A percentile compares a stretch with the other conserved stretches of the same genome.
phyloP scores from a whole-genome alignment of 148 eudicot species.

The Nepenthes mirabilis region DNA sequence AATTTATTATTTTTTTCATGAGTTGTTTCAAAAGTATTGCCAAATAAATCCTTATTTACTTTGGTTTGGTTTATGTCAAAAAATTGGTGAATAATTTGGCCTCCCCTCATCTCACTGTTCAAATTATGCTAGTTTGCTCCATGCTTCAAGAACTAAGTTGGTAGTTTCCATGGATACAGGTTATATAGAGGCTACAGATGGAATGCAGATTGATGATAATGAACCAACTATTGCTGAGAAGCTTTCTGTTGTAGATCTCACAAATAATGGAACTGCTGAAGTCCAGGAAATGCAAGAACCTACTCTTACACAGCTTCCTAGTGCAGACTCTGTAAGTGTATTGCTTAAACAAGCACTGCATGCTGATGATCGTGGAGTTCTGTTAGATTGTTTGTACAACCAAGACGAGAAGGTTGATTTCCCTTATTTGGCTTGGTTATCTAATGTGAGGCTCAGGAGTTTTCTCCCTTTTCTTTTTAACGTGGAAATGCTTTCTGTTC shows the following conservation, averaged over 20 bases:
- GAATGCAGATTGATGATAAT: conserved; percentile 35
- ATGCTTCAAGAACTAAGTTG: not conserved
- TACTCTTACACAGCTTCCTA: conserved; percentile 45
- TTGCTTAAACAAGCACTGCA: conserved; percentile 83
- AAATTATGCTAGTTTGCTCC: too few species aligned
- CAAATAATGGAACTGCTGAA: conserved; percentile 16
- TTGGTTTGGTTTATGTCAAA: too few species aligned
- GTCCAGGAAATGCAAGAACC: conserved; percentile 27
- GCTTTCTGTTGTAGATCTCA: conserved; percentile 54
- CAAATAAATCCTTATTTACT: too few species aligned
- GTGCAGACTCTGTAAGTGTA: conserved; percentile 84
- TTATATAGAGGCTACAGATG: conserved; percentile 31
- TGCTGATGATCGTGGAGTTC: conserved; percentile 74
- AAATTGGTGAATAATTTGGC: too few species aligned
- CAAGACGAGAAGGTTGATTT: conserved; percentile 65
- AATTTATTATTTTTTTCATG: too few species aligned
- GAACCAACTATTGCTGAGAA: conserved; percentile 97
- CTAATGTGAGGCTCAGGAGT: not conserved
- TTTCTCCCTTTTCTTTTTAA: not conserved
- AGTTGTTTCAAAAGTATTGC: too few species aligned
- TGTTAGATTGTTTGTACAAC: conserved; percentile 69
- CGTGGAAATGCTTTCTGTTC: conserved; percentile 2
- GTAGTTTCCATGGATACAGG: conserved; percentile 15
- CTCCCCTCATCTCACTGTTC: too few species aligned
- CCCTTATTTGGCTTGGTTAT: not conserved